Evolutionary conservation across 129 eudicot species (phyloP).

Genomic region (Helichrysum umbraculigerum): DNA sequence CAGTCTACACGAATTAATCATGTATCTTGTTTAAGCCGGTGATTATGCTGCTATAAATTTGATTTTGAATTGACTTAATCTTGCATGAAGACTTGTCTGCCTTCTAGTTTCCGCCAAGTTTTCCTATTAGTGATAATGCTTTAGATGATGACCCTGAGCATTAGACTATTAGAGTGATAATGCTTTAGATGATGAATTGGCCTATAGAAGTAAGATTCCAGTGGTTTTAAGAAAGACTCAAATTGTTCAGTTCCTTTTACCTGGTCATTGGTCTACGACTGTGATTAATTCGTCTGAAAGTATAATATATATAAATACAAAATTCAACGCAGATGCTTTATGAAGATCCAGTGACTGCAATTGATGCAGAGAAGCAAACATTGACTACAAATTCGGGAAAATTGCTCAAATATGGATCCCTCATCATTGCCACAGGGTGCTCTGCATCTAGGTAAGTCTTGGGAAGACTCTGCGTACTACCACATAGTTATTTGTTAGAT

Average conservation of each 20-base stretch:
- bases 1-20: not conserved
- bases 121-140: not conserved
- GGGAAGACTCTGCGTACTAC: not conserved
- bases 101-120: too few relatives aligned
- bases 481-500: not conserved
- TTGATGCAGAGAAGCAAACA: constrained; percentile 81
- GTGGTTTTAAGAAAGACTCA: not conserved
- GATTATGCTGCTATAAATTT: not conserved
- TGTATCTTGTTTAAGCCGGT: not conserved
- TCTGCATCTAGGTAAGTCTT: constrained; percentile 74
- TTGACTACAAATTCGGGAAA: constrained; percentile 87
- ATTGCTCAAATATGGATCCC: constrained; percentile 79
- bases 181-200: not conserved
- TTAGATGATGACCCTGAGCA: not conserved
- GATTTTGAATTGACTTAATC: constrained; percentile 2
- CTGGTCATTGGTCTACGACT: not conserved
- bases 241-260: not conserved
- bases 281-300: not conserved
- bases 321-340: constrained; percentile 60
- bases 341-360: constrained; percentile 78
- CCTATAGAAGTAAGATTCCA: not conserved
- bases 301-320: not conserved
- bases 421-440: constrained; percentile 89
- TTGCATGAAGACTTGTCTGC: not conserved
- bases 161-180: not conserved